Evolutionary conservation across 2,329 filamentous ascomycete species (phyloP).

Genomic region (Colletotrichum eleusines): DNA sequence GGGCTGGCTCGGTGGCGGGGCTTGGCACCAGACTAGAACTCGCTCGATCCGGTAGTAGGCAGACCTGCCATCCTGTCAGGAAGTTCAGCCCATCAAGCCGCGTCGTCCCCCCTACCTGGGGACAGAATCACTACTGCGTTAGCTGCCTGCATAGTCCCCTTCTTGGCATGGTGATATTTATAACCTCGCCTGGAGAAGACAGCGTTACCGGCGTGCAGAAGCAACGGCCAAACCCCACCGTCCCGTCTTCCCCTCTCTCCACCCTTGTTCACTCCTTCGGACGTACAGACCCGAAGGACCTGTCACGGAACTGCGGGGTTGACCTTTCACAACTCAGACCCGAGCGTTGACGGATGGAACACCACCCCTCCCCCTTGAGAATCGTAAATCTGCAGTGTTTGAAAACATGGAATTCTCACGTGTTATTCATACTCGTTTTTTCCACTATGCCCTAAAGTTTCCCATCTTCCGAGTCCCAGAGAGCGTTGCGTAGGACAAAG

Average conservation of each 20-base stretch:
- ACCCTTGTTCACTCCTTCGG: background rate
- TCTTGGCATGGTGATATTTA: conserved; percentile 10
- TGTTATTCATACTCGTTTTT: conserved; percentile 1
- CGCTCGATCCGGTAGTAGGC: background rate
- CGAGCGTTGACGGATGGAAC: background rate
- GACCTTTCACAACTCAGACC: background rate
- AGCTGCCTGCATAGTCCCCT: background rate
- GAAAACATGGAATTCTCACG: conserved; percentile 14
- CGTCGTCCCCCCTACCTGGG: background rate
- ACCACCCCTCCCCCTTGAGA: background rate
- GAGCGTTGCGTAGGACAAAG: background rate
- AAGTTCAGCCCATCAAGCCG: background rate
- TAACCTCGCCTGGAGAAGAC: conserved; percentile 1
- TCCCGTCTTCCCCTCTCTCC: too few species aligned
- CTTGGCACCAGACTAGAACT: background rate
- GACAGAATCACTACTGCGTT: background rate
- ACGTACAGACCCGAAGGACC: background rate
- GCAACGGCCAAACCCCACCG: background rate
- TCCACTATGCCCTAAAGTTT: conserved; percentile 7
- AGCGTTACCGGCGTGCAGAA: background rate
- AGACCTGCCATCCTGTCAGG: background rate
- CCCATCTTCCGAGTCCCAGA: background rate
- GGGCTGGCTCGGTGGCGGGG: background rate
- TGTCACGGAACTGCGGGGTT: background rate
- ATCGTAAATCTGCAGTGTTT: background rate